Base-by-base conservation (phyloP, 148 eudicot genomes). In the Bassia scoparia region DNA sequence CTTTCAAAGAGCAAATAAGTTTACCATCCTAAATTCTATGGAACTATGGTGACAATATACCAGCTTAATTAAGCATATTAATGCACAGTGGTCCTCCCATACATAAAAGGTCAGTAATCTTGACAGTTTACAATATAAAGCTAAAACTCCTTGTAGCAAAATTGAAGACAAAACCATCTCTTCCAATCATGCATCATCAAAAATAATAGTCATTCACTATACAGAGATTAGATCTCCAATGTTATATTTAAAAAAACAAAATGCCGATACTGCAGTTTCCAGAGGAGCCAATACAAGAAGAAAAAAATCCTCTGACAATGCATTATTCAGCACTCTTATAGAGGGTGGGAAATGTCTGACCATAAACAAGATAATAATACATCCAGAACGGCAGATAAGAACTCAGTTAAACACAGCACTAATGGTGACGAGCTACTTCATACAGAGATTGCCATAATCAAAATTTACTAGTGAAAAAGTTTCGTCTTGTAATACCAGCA, bases 71-170 rank as follows among this genome's bases (percentile, higher is more conserved):
- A 43, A 27, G 37, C 71, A 61, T n/a, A 12, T 38, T 64, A 20
- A 38, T n/a, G 3, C 38, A 18, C 64, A 31, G 13, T 33, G 68
- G 33, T 50, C 44, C 68, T 61, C 46, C 61, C 29, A 63, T 43
- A 14, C n/a, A 43, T 53, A 59, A 24, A n/a, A 24, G 26, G 56
- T 15, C 69, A 43, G 30, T 48, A 33, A 20, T 61, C 44, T 44
- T 38, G 27, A 43, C 48, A 70, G n/a, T 77, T 63, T 53, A 62
- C 20, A 43, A 72, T 52, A 55, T 58, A 60, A 46, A 62, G 46
- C 34, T 41, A 31, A 10, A 31, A 26, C 44, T 29, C 66, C 75
- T 30, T 63, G 17, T 15, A 53, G 21, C 29, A 58, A 34, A n/a
- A 41, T 34, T 53, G 41, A 50, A 14, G 16, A 37, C 34, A 21